phyloP scores from a whole-genome alignment of 2,329 filamentous ascomycete genomes.

The Trichoderma guizhouense region DNA sequence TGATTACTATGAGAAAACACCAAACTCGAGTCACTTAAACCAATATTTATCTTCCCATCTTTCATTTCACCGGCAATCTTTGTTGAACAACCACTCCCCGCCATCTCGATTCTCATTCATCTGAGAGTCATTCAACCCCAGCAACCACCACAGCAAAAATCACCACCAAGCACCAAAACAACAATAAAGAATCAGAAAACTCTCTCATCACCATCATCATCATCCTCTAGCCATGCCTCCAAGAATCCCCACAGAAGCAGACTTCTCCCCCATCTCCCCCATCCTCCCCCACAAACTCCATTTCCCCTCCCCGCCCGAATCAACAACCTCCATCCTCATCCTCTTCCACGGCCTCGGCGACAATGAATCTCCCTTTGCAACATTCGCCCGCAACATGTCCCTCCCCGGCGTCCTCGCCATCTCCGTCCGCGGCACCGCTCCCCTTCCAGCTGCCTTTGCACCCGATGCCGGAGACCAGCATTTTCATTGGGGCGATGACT shows the following conservation, averaged over 20 bases:
- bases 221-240: constrained; percentile 37
- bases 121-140: not conserved
- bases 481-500: constrained; percentile 67
- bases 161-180: not conserved
- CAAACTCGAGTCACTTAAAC: not conserved
- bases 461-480: constrained; percentile 27
- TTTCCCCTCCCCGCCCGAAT: constrained; percentile 53
- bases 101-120: not conserved
- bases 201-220: not conserved
- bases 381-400: constrained; percentile 64
- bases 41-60: not conserved
- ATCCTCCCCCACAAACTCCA: constrained; percentile 44
- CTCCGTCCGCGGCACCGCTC: constrained; percentile 66
- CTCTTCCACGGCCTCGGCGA: constrained; percentile 85
- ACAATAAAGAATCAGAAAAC: not conserved
- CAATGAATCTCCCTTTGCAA: constrained; percentile 63
- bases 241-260: constrained; percentile 48
- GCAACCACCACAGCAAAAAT: not conserved
- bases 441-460: constrained; percentile 65
- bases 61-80: not conserved
- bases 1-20: not conserved
- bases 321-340: constrained; percentile 71
- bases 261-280: constrained; percentile 45
- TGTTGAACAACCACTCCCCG: not conserved
- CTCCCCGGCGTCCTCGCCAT: constrained; percentile 77